Percentiles rank a stretch among this genome's conserved stretches.
phyloP scores from a whole-genome alignment of 2,329 filamentous ascomycete genomes.

The Phyllosticta ampelicida region DNA sequence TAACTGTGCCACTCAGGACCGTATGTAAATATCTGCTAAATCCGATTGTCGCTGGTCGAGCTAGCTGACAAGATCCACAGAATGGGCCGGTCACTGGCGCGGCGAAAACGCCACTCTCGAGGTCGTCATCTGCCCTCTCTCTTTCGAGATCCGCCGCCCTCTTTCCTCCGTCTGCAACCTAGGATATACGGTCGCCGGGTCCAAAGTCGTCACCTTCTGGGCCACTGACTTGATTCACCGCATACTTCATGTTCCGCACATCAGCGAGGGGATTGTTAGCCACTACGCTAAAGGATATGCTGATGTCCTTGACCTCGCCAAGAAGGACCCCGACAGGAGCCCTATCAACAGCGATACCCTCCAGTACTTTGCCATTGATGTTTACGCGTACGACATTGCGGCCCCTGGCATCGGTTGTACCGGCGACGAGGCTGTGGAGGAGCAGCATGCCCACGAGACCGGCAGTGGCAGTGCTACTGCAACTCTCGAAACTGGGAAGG shows the following conservation, averaged over 20 bases:
- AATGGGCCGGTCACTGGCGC: conserved; percentile 58
- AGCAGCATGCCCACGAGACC: background rate
- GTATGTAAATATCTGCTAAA: too few species aligned
- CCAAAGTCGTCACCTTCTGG: conserved; percentile 51
- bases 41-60: too few species aligned
- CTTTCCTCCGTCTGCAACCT: conserved; percentile 50
- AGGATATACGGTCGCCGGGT: conserved; percentile 51
- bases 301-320: conserved; percentile 43
- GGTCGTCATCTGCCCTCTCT: conserved; percentile 58
- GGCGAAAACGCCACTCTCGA: conserved; percentile 53
- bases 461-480: background rate
- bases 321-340: conserved; percentile 38
- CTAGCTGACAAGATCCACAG: too few species aligned
- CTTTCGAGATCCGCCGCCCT: conserved; percentile 46
- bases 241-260: conserved; percentile 49
- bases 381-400: conserved; percentile 54
- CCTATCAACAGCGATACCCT: conserved; percentile 51
- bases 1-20: conserved; percentile 41
- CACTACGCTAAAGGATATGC: conserved; percentile 52
- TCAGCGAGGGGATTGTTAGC: conserved; percentile 50
- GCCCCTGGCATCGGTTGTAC: conserved; percentile 52
- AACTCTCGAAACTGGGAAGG: background rate
- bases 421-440: conserved; percentile 27
- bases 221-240: conserved; percentile 58
- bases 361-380: conserved; percentile 59